Evolutionary conservation across 495 filamentous ascomycete genomes (phyloP), one percentile per base, ranked within the genome.

Genomic region (Penicillium paxilli): DNA sequence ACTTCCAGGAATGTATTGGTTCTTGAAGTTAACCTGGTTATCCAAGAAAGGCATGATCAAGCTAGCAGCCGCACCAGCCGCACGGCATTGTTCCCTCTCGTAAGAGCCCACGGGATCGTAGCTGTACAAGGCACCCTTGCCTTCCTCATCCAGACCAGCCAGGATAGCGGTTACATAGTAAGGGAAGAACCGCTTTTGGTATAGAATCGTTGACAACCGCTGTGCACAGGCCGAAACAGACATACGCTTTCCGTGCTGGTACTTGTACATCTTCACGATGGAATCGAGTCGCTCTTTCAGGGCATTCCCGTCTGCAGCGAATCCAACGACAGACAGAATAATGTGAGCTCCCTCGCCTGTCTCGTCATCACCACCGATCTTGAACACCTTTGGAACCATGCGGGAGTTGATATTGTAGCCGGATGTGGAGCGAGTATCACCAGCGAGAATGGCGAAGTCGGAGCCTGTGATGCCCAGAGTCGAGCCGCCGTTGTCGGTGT

Each of bases 21-120:
- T 98, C 81, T 98, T 98, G 80, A 91, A 94, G 75, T 98, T 97
- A 77, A 98, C 94, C 72, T 98, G 95, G 69, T 98, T 98, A 71
- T 98, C 94, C 68, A 98, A 78, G 80, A 98, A 98, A 4, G 94
- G 94, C 89, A 97, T 98, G 70, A 98, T 98, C 74, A 98, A 77
- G 60, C 90, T 96, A 32, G 90, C 88, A 25, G 95, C 94, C n/a
- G 94, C 91, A 50, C 94, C 94, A 17, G 90, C 94, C 17, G 95
- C 92, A 30, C 92, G 87, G 74, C 95, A 97, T 73, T 93, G 88
- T 74, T 98, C 94, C 62, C 94, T 76, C 77, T 98, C 94, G 70
- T 96, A 97, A 57, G 89, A 94, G 55, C 94, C 94, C 16, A 98
- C 92, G 4, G 95, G 93, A 60, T 98, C 94, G 77, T 98, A 98